Evolutionary conservation across 2,329 filamentous ascomycete species (phyloP).

Genomic region (Scytalidium sp.): DNA sequence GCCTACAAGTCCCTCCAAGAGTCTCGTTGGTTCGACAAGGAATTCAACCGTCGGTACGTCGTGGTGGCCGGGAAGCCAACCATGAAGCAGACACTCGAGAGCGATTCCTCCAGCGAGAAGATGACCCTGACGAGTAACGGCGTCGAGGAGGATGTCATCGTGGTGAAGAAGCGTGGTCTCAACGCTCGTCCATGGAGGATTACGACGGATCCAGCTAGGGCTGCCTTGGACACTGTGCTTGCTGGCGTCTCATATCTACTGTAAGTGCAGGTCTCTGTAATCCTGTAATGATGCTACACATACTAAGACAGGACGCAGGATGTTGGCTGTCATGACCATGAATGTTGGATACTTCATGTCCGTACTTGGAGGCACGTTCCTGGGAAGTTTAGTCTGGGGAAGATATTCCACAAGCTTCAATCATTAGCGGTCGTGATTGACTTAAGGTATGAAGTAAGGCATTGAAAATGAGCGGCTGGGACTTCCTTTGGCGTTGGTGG

Average conservation of each 20-base stretch:
- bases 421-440: too few relatives aligned
- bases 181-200: slow-evolving; percentile 72
- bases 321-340: slow-evolving; percentile 89
- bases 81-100: slow-evolving; percentile 24
- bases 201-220: slow-evolving; percentile 73
- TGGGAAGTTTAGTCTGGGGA: slow-evolving; percentile 68
- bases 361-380: slow-evolving; percentile 73
- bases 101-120: slow-evolving; percentile 55
- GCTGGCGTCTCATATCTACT: slow-evolving; percentile 80
- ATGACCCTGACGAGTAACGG: slow-evolving; percentile 72
- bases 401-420: slow-evolving; percentile 20
- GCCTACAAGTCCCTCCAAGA: slow-evolving; percentile 67
- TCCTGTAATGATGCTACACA: not conserved
- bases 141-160: slow-evolving; percentile 74
- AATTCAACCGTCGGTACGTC: slow-evolving; percentile 74
- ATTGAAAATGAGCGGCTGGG: too few relatives aligned
- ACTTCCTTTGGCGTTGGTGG: too few relatives aligned
- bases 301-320: slow-evolving; percentile 49
- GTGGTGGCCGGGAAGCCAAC: slow-evolving; percentile 60
- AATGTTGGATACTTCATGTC: slow-evolving; percentile 84
- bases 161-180: slow-evolving; percentile 58
- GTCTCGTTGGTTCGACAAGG: slow-evolving; percentile 64
- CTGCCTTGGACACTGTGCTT: slow-evolving; percentile 66
- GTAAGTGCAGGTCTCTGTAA: slow-evolving; percentile 51
- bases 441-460: too few relatives aligned